Conservation (phyloP, 2,329 filamentous ascomycete genomes). For the Cadophora sp. region DNA sequence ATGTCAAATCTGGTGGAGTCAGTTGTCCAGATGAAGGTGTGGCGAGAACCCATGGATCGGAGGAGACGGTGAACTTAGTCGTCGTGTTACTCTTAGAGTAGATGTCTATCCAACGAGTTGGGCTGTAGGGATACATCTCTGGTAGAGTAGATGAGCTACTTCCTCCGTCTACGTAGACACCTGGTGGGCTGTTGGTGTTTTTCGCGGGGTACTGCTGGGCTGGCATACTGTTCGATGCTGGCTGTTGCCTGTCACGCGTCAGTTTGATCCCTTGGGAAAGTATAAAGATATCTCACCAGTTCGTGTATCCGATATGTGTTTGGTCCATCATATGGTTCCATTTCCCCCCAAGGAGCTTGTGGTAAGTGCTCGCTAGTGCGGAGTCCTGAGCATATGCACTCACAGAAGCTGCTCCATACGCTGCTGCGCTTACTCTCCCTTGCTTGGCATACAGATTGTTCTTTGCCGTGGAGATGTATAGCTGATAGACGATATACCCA, state of each 20-base stretch:
- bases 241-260: constrained; percentile 27
- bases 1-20: constrained; percentile 22
- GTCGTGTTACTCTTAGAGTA: constrained; percentile 26
- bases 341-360: constrained; percentile 30
- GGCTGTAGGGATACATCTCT: constrained; percentile 24
- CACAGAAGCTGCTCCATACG: constrained; percentile 19
- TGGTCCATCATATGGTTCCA: constrained; percentile 37
- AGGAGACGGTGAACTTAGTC: constrained; percentile 21
- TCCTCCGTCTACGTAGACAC: constrained; percentile 30
- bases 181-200: constrained; percentile 15
- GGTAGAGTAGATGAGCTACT: constrained; percentile 23
- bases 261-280: background rate
- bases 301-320: constrained; percentile 31
- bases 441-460: constrained; percentile 31
- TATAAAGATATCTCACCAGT: constrained; percentile 20
- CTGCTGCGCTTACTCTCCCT: constrained; percentile 24
- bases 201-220: constrained; percentile 16
- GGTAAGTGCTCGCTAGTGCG: constrained; percentile 26
- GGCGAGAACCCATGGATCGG: constrained; percentile 25
- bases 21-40: constrained; percentile 24
- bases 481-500: constrained; percentile 25
- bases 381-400: constrained; percentile 27
- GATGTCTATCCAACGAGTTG: constrained; percentile 30
- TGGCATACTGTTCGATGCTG: constrained; percentile 29
- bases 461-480: constrained; percentile 27